These are phyloP conservation scores for Camellia oleifera DNA, from an alignment of 179 eudicot genomes.

Conservation along the genomic window DNA sequence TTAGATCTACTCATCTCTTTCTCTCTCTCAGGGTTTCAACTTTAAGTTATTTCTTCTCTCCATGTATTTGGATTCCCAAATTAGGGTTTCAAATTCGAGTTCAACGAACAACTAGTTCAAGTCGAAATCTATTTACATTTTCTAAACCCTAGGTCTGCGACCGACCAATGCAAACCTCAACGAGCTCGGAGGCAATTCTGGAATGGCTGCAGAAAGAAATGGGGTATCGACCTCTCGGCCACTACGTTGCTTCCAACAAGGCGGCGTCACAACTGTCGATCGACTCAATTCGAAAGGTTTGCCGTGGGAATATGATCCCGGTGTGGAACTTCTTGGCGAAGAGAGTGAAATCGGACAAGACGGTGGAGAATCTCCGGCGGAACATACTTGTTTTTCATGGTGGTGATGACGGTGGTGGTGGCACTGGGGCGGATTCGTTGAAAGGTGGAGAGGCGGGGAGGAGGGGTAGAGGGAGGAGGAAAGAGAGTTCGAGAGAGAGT, in stretches of 20 bases:
- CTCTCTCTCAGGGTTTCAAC: neutral
- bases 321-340: constrained; percentile 71
- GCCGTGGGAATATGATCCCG: constrained; percentile 91
- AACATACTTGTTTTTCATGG: constrained; percentile 76
- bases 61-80: neutral
- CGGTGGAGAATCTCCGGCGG: constrained; percentile 71
- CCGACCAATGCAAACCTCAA: constrained; percentile 43
- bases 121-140: neutral
- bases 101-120: constrained; percentile 7
- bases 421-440: constrained; percentile 11
- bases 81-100: neutral
- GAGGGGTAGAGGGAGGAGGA: constrained; percentile 38
- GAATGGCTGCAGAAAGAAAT: constrained; percentile 92
- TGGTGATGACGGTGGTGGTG: constrained; percentile 28
- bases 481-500: constrained; percentile 20
- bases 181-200: constrained; percentile 60
- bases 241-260: constrained; percentile 40
- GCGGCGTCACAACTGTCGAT: constrained; percentile 41
- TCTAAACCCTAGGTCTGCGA: constrained; percentile 6
- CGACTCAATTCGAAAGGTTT: constrained; percentile 68
- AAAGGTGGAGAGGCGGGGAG: constrained; percentile 14
- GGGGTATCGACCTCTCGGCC: constrained; percentile 77
- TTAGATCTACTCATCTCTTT: neutral
- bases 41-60: neutral
- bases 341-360: constrained; percentile 90